A percentile compares a stretch with the other conserved stretches of the same genome.
These are phyloP conservation scores for Penicillium sp. DNA, from an alignment of 2,329 filamentous ascomycete species.

Conservation along the genomic window DNA sequence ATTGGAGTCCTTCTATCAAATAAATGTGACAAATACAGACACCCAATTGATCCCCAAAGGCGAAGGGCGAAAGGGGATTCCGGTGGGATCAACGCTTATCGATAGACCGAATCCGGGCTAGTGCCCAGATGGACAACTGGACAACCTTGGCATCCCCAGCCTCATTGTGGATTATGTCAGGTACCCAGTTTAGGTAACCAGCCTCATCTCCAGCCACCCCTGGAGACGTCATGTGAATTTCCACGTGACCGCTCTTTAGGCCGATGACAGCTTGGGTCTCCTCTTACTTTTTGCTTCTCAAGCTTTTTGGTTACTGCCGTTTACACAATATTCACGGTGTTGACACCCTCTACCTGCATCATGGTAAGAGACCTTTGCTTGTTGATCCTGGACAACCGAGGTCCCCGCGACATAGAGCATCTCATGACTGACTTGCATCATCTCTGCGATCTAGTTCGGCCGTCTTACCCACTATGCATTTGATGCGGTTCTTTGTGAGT, in stretches of 20 bases:
- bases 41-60: constrained; percentile 14
- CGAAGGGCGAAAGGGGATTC: constrained; percentile 13
- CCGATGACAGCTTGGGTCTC: neutral
- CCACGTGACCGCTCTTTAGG: constrained; percentile 5
- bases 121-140: neutral
- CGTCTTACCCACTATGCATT: constrained; percentile 24
- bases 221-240: constrained; percentile 15
- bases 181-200: neutral
- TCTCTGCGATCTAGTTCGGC: constrained; percentile 14
- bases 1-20: constrained; percentile 19
- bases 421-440: constrained; percentile 2
- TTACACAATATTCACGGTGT: neutral
- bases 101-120: constrained; percentile 8
- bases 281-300: neutral
- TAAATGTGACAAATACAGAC: constrained; percentile 22
- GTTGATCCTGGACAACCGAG: neutral
- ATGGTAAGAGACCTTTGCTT: constrained; percentile 13
- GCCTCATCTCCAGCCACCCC: constrained; percentile 9
- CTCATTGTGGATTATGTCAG: constrained; percentile 4
- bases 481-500: constrained; percentile 23
- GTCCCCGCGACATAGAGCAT: neutral
- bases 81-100: constrained; percentile 18
- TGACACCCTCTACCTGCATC: constrained; percentile 3
- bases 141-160: constrained; percentile 1
- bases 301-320: neutral